Evolutionary conservation across 371 early-diverging fungal genomes (phyloP), one percentile per base, ranked within the genome.

Genomic region (Rhizopus sp.): DNA sequence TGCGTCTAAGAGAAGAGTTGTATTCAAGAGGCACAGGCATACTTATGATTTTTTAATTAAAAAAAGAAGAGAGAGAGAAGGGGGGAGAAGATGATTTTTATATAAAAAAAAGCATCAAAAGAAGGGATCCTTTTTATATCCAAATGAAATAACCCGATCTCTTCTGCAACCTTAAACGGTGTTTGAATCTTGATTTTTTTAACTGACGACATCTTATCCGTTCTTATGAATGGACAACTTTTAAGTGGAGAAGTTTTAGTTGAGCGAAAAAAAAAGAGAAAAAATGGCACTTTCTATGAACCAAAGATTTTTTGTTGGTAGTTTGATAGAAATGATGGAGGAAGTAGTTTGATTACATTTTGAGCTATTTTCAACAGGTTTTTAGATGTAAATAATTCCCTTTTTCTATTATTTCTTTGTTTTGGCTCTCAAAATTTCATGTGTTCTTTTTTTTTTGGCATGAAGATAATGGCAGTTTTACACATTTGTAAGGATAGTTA

Each of bases 11-110:
- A 33, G 64, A 64, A 49, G 34, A 60, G 39, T 57, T 58, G 23
- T 61, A 62, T 62, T 74, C 75, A 66, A 70, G 60, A 55, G 75
- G 75, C 15, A 64, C 68, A 53, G 75, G 75, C 75, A 74, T 74
- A 8, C 58, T 66, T 17, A 5, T 12, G n/a, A 33, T 33, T 16
- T n/a, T 35, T 16, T 10, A n/a, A 12, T 31, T 32, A n/a, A 34
- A 41, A 30, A 10, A 16, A 15, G 34, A 50, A 29, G 3, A 46
- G n/a, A n/a, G n/a, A 46, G 38, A 37, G 8, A 23, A 9, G 29
- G 12, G 16, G 7, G 7, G 17, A 46, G 46, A 23, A 29, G 2
- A 23, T n/a, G 8, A 12, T 42, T 46, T n/a, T n/a, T 15, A 23
- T 23, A n/a, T n/a, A n/a, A n/a, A 9, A 3, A 23, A 46, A 46